Base-by-base conservation (phyloP, 164 flowering plant species). In the Magnolia kwangsiensis region DNA sequence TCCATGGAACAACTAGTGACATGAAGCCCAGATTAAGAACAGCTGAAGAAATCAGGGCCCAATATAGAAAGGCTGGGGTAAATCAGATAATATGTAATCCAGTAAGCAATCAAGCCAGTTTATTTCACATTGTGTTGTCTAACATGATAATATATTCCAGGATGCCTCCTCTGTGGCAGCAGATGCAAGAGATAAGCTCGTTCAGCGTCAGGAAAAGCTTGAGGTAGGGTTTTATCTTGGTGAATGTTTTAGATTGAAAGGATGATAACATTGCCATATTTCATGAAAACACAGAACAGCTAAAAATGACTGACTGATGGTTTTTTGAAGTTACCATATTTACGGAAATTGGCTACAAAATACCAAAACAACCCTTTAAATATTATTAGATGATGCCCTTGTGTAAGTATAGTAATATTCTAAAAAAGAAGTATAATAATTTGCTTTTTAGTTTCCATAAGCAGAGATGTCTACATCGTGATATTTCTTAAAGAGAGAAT, bases 151-250 rank as follows among this genome's bases (percentile, higher is more conserved):
- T 7, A 31, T 45, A 29, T 75, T 82, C 63, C 89, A 95, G 98
- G 97, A 92, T 86, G 94, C 88, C 51, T 81, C 97, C 63, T 83
- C 92, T 7, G 92, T 76, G 14, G 98, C 98, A 72, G 83, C 90
- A 68, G 80, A 88, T 69, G 96, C 97, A 81, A 91, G 87, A 85
- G 83, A 90, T 82, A 95, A 86, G 87, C 93, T 95, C 67, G 66
- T 83, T 20, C 82, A 95, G 78, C 92, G 98, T 77, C 90, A 87
- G 84, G 95, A 91, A 78, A 95, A 90, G 76, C 89, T 95, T 69
- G 95, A 95, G 96, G 97, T 95, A 83, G 29, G 66, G 18, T 71
- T 37, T 70, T 14, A 29, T 27, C 37, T 19, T 23, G 50, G 7
- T 27, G 49, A 68, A 27, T 31, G 49, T 27, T 37, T 31, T 18